Conservation (phyloP, 306 rosid genomes). For the Carpinus fangiana region DNA sequence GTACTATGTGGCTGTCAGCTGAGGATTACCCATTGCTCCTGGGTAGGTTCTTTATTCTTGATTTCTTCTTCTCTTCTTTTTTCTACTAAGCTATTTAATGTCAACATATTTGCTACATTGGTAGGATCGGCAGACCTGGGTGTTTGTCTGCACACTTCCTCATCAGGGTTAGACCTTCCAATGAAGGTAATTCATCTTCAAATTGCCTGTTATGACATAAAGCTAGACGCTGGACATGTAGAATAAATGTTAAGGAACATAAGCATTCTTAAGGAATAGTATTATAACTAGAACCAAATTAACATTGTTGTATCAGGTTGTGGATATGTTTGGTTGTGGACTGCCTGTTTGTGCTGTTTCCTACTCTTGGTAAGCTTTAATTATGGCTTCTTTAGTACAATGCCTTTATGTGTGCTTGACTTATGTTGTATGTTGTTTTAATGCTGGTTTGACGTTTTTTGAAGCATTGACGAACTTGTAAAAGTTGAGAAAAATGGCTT, state of each 20-base stretch:
- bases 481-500: slow-evolving; percentile 57
- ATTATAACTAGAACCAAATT: neutral
- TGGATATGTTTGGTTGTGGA: slow-evolving; percentile 99
- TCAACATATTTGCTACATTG: slow-evolving; percentile 27
- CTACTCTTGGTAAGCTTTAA: slow-evolving; percentile 73
- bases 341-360: slow-evolving; percentile 98
- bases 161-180: slow-evolving; percentile 98
- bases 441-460: slow-evolving; percentile 19
- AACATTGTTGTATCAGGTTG: slow-evolving; percentile 52
- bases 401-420: neutral
- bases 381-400: slow-evolving; percentile 1
- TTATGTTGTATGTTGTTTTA: neutral
- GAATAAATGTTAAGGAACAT: neutral
- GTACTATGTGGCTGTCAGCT: slow-evolving; percentile 93
- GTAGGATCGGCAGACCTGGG: slow-evolving; percentile 95
- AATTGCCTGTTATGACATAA: neutral
- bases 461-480: slow-evolving; percentile 88
- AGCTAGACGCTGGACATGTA: neutral
- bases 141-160: slow-evolving; percentile 92
- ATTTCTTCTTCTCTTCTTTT: slow-evolving; percentile 2
- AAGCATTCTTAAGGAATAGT: neutral
- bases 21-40: slow-evolving; percentile 93
- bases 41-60: slow-evolving; percentile 49
- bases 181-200: slow-evolving; percentile 70
- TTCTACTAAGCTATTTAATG: slow-evolving; percentile 16